phyloP scores from a whole-genome alignment of 2,329 filamentous ascomycete genomes.

The Cladophialophora yegresii region DNA sequence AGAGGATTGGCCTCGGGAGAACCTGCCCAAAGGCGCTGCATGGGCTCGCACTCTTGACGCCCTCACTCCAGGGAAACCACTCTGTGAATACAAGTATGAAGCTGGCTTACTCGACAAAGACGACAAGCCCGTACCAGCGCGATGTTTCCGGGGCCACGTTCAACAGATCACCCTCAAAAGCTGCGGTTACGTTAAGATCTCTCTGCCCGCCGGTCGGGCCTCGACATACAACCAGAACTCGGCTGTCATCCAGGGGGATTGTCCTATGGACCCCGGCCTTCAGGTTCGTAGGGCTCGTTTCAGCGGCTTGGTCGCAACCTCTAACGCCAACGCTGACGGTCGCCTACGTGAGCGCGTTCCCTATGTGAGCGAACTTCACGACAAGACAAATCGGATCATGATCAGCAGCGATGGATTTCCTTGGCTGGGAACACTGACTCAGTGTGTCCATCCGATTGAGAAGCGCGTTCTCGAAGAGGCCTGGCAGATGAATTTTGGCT shows the following conservation, averaged over 20 bases:
- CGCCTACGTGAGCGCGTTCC: background rate
- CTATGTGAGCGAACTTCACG: background rate
- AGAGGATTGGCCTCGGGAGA: constrained; percentile 41
- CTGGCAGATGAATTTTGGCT: constrained; percentile 38
- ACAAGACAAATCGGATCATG: constrained; percentile 2
- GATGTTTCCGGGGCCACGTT: constrained; percentile 41
- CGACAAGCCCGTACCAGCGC: constrained; percentile 18
- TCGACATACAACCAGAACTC: constrained; percentile 44
- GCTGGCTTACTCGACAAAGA: constrained; percentile 34
- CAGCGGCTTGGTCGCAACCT: background rate
- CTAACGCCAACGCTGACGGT: background rate
- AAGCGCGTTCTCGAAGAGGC: constrained; percentile 36
- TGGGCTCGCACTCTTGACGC: constrained; percentile 55
- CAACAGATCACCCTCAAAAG: constrained; percentile 57
- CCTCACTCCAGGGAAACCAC: constrained; percentile 53
- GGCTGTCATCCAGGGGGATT: constrained; percentile 9
- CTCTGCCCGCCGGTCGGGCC: constrained; percentile 30
- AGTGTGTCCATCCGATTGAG: constrained; percentile 38
- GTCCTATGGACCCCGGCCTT: constrained; percentile 28
- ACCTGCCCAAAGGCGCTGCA: constrained; percentile 47
- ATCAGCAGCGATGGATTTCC: constrained; percentile 18
- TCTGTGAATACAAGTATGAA: constrained; percentile 42
- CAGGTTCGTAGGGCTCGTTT: constrained; percentile 18
- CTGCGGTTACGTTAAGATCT: constrained; percentile 59
- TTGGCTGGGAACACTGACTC: constrained; percentile 38